These are phyloP conservation scores for Solanum tarapatanum DNA, from an alignment of 257 asterid genomes.

Conservation along the genomic window DNA sequence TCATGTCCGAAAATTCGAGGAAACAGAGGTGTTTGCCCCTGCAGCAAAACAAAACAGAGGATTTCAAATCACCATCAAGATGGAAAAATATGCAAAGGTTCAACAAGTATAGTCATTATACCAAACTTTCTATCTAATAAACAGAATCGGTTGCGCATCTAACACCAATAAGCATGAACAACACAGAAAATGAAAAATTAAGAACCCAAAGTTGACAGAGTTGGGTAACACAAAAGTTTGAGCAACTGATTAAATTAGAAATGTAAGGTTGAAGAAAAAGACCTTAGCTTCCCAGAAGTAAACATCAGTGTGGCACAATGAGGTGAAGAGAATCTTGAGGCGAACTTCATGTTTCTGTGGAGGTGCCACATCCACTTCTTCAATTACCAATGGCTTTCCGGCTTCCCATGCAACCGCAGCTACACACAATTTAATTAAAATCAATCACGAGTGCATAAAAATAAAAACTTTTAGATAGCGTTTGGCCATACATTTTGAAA, in stretches of 20 bases:
- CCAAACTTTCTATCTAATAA: background rate
- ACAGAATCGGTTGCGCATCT: background rate
- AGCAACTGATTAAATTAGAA: background rate
- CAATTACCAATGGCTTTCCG: slow-evolving; percentile 78
- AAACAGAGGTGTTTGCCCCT: slow-evolving; percentile 81
- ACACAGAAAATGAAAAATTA: background rate
- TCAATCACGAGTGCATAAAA: background rate
- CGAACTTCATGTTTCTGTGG: slow-evolving; percentile 93
- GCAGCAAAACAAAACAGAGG: background rate
- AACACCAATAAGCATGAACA: background rate
- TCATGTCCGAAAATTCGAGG: slow-evolving; percentile 95
- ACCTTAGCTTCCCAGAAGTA: slow-evolving; percentile 95
- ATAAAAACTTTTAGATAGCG: no score
- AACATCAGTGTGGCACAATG: slow-evolving; percentile 88
- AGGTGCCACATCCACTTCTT: slow-evolving; percentile 88
- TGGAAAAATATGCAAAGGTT: background rate
- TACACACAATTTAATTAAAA: slow-evolving; percentile 3
- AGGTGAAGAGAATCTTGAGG: slow-evolving; percentile 58
- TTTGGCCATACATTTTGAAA: no score
- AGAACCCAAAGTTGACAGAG: background rate
- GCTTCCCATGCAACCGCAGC: slow-evolving; percentile 97
- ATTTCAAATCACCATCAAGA: background rate
- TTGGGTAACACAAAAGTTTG: background rate
- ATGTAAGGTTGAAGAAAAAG: background rate
- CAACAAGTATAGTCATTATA: background rate